Evolutionary conservation across 192 early-diverging fungal species (phyloP).

Genomic region (Gryganskiella cystojenkinii): DNA sequence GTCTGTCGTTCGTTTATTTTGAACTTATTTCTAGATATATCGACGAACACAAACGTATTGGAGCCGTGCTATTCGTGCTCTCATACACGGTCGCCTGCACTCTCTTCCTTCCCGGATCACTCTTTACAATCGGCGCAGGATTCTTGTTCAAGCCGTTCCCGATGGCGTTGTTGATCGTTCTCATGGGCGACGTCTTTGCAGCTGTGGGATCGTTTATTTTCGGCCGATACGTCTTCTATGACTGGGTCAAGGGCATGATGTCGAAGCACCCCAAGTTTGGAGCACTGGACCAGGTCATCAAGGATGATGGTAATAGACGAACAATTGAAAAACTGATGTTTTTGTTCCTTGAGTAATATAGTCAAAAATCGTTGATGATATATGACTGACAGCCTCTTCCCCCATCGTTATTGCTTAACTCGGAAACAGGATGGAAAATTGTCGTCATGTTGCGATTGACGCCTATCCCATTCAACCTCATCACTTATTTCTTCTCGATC

Average conservation of each 20-base stretch:
- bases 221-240: constrained; percentile 56
- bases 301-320: constrained; percentile 51
- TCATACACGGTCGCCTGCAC: constrained; percentile 43
- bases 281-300: constrained; percentile 53
- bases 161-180: constrained; percentile 46
- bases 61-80: constrained; percentile 31
- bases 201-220: constrained; percentile 56
- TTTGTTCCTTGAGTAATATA: neutral
- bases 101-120: constrained; percentile 43
- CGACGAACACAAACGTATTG: constrained; percentile 21
- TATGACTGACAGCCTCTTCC: neutral
- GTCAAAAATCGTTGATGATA: neutral
- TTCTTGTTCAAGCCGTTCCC: constrained; percentile 57
- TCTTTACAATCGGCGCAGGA: constrained; percentile 55
- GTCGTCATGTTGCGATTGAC: constrained; percentile 58
- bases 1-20: too few relatives aligned
- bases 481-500: constrained; percentile 59
- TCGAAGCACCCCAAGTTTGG: constrained; percentile 46
- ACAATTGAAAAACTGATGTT: neutral
- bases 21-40: constrained; percentile 18
- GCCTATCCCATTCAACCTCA: constrained; percentile 56
- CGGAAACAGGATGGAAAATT: constrained; percentile 56
- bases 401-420: neutral
- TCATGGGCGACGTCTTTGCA: constrained; percentile 50
- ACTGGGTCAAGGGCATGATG: constrained; percentile 55